Percentiles rank a stretch among this genome's conserved stretches.
Evolutionary conservation across 306 rosid genomes (phyloP).

Genomic region (Pueraria montana): DNA sequence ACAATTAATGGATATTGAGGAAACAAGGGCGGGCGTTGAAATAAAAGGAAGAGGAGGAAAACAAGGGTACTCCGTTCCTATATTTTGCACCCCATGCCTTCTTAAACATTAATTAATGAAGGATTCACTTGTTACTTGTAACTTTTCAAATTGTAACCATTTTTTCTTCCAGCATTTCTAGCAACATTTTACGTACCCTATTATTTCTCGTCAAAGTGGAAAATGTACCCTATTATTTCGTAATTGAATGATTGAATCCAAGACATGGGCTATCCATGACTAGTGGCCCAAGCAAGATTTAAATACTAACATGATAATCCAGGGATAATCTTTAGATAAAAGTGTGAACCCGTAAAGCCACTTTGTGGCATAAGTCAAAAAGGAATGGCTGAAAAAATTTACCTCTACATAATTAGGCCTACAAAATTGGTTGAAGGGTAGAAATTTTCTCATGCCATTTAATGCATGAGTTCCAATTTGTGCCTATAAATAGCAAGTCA

Average conservation of each 20-base stretch:
- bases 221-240: neutral
- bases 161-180: conserved; percentile 4
- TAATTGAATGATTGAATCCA: neutral
- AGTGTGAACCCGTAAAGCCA: no score
- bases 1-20: neutral
- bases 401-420: no score
- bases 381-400: no score
- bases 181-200: neutral
- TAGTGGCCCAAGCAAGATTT: neutral
- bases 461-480: no score
- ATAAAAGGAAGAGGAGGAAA: neutral
- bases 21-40: neutral
- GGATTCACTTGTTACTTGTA: neutral
- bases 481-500: no score
- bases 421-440: no score
- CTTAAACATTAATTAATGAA: neutral
- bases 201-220: neutral
- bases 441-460: no score
- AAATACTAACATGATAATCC: neutral
- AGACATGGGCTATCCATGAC: neutral
- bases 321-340: neutral
- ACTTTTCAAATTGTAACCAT: neutral
- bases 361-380: no score
- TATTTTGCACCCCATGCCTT: neutral
- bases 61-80: neutral